phyloP scores from a whole-genome alignment of 768 basidiomycete species.

The Russula virescens region DNA sequence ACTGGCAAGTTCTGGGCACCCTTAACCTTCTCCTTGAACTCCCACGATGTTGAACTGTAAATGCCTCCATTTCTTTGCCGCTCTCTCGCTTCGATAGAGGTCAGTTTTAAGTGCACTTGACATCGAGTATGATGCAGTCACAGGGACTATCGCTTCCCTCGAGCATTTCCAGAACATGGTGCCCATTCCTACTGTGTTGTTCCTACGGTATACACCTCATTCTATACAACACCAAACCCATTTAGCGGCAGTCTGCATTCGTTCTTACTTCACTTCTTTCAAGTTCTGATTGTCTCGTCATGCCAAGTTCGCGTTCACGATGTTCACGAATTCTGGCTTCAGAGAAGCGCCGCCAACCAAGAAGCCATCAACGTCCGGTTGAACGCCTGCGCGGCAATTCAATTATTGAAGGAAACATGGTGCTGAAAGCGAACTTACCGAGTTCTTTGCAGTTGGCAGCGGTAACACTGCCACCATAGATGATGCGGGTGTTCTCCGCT shows the following conservation, averaged over 20 bases:
- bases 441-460: constrained; percentile 86
- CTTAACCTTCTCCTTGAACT: not conserved
- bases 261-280: not conserved
- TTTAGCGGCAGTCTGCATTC: not conserved
- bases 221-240: not conserved
- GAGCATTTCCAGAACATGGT: not conserved
- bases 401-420: not conserved
- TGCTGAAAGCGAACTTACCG: constrained; percentile 42
- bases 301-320: constrained; percentile 64
- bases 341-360: constrained; percentile 96
- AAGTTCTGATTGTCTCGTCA: not conserved
- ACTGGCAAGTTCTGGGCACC: not conserved
- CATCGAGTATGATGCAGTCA: not conserved
- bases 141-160: too few species aligned
- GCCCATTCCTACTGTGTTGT: not conserved
- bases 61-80: not conserved
- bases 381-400: constrained; percentile 43
- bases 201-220: not conserved
- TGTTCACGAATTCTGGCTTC: constrained; percentile 94
- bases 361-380: constrained; percentile 92
- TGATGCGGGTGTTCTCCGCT: constrained; percentile 72
- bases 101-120: not conserved
- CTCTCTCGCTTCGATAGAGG: too few species aligned
- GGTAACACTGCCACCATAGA: constrained; percentile 94
- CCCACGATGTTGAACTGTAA: not conserved